A percentile compares a stretch with the other conserved stretches of the same genome.
Conservation (phyloP, 257 asterid species). For the Verbena officinalis region DNA sequence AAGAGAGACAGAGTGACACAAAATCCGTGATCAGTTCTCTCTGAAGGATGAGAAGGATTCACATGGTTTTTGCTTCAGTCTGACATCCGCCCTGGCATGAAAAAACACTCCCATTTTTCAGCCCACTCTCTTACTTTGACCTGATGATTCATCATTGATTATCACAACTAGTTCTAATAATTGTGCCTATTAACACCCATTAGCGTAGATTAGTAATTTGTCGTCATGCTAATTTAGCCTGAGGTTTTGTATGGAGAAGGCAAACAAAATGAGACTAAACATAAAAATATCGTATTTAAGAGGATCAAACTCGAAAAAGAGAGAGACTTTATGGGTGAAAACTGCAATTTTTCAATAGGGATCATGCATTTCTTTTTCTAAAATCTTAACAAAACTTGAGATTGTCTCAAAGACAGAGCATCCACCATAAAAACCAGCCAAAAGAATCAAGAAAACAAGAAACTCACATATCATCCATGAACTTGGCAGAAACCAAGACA, state of each 20-base stretch:
- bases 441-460: background rate
- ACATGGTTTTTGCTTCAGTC: constrained; percentile 31
- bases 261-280: too few species aligned
- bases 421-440: too few species aligned
- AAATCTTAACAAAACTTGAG: background rate
- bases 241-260: too few species aligned
- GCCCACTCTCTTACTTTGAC: background rate
- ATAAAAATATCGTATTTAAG: too few species aligned
- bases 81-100: constrained; percentile 6
- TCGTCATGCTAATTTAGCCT: too few species aligned
- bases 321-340: too few species aligned
- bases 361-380: background rate
- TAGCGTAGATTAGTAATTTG: too few species aligned
- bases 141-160: too few species aligned
- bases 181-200: too few species aligned
- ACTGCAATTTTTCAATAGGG: background rate
- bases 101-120: background rate
- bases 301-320: too few species aligned
- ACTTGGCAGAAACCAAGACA: constrained; percentile 68
- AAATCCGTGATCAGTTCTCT: constrained; percentile 11
- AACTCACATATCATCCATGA: constrained; percentile 83
- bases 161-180: too few species aligned
- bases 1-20: background rate
- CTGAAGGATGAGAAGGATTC: constrained; percentile 25
- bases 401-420: background rate